Base-by-base conservation (phyloP, 345 rosid species). In the Cardiospermum halicacabum region DNA sequence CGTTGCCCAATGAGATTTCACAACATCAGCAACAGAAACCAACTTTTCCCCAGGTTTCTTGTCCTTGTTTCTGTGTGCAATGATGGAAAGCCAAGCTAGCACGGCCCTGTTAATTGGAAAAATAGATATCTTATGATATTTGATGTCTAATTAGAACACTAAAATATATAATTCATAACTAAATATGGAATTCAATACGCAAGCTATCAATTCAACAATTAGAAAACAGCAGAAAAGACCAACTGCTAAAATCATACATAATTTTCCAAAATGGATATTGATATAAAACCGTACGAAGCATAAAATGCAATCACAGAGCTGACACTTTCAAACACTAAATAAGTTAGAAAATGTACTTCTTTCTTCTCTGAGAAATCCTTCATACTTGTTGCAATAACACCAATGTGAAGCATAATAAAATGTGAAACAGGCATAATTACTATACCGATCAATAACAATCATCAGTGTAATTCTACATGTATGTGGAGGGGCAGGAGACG, bases 71-170 rank as follows among this genome's bases (percentile, higher is more conserved):
- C 65, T 78, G 75, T 81, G 71, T 19, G 97, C 97, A 45, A 94
- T 73, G 67, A 91, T 89, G 6, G 99, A 87, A 59, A 91, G 92
- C 97, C 96, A 94, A 37, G 97, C 96, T 66, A 91, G 77, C 24
- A 91, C 91, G 73, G 99, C 94, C 99, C 97, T 88, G 82, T 68
- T 28, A 75, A 57, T 67, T 50, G 4, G 27, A 28, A 60, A 69
- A 13, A 7, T 47, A 51, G 21, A 22, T 21, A 62, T 16, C 53
- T 47, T 13, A 7, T 25, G 37, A 53, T 25, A 53, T 25, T 64
- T 53, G 0, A 24, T 24, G 25, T 48, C 18, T 36, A 4, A 24
- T n/a, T 24, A 34, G 37, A 30, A 7, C 26, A 28, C 22, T 15
- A 40, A 11, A 5, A 40, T 5, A 54, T 21, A 53, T 5, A 34